Conservation (phyloP, 768 basidiomycete species). For the Macrocybe gigantea region DNA sequence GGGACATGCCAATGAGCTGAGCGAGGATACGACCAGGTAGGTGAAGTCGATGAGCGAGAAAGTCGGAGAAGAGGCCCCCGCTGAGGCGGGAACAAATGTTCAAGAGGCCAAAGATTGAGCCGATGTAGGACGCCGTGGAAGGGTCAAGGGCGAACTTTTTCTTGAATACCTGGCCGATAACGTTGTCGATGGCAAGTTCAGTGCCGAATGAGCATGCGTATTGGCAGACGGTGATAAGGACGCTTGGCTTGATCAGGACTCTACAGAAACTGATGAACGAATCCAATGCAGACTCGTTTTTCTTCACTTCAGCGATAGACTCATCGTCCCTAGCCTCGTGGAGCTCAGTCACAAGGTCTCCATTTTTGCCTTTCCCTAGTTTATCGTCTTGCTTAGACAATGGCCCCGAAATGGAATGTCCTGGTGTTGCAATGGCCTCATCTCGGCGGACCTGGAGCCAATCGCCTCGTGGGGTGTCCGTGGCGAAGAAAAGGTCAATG, state of each 20-base stretch:
- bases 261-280: too few species aligned
- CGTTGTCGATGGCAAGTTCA: slow-evolving; percentile 52
- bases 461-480: slow-evolving; percentile 48
- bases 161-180: slow-evolving; percentile 33
- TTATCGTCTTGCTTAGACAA: too few species aligned
- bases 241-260: slow-evolving; percentile 26
- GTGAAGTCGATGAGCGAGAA: too few species aligned
- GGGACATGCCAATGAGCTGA: too few species aligned
- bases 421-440: slow-evolving; percentile 17
- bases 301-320: slow-evolving; percentile 35
- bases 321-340: slow-evolving; percentile 10
- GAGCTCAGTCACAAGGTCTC: neutral
- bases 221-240: slow-evolving; percentile 29
- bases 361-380: too few species aligned
- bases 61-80: too few species aligned
- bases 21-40: too few species aligned
- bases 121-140: slow-evolving; percentile 46
- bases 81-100: too few species aligned
- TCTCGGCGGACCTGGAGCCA: slow-evolving; percentile 43
- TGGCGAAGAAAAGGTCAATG: slow-evolving; percentile 37
- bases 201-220: slow-evolving; percentile 55
- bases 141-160: slow-evolving; percentile 35
- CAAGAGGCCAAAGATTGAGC: slow-evolving; percentile 38
- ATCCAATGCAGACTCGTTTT: slow-evolving; percentile 28
- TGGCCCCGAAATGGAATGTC: too few species aligned